A percentile compares a stretch with the other conserved stretches of the same genome.
Conservation (phyloP, 495 filamentous ascomycete genomes). For the Tuber calosporum region DNA sequence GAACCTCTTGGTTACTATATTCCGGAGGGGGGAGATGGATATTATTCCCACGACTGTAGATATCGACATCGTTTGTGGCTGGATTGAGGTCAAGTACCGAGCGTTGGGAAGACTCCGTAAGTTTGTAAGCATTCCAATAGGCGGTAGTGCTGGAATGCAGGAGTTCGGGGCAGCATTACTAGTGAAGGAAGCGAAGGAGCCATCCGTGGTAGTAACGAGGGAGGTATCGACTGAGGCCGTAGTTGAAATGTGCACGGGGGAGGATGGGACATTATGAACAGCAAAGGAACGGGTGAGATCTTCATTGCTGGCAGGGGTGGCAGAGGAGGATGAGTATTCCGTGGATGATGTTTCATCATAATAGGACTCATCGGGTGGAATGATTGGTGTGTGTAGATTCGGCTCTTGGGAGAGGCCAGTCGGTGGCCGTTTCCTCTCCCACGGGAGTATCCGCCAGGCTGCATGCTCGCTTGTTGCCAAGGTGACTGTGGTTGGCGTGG, state of each 20-base stretch:
- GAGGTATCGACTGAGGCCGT: constrained; percentile 15
- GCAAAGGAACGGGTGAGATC: constrained; percentile 31
- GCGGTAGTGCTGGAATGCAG: constrained; percentile 10
- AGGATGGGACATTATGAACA: constrained; percentile 32
- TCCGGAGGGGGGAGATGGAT: constrained; percentile 59
- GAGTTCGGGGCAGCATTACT: constrained; percentile 5
- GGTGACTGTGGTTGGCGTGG: constrained; percentile 10
- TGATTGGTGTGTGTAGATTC: constrained; percentile 22
- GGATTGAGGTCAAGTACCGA: constrained; percentile 58
- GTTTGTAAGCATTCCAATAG: constrained; percentile 49
- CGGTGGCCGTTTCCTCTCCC: constrained; percentile 31
- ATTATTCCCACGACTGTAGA: constrained; percentile 75
- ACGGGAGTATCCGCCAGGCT: constrained; percentile 32
- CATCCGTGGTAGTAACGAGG: constrained; percentile 14
- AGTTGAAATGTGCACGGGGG: constrained; percentile 20
- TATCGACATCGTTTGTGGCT: constrained; percentile 69
- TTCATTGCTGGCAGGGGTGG: constrained; percentile 5
- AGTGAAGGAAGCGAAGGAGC: constrained; percentile 17
- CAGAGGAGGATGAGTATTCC: constrained; percentile 7
- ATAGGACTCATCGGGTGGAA: constrained; percentile 4
- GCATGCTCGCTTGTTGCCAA: constrained; percentile 25
- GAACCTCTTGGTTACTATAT: constrained; percentile 44
- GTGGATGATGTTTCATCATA: constrained; percentile 5
- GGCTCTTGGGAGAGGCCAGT: constrained; percentile 25
- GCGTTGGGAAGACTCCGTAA: constrained; percentile 66